These are phyloP conservation scores for Nakaseomyces sp. DNA, from an alignment of 1,139 yeast genomes.

Conservation along the genomic window DNA sequence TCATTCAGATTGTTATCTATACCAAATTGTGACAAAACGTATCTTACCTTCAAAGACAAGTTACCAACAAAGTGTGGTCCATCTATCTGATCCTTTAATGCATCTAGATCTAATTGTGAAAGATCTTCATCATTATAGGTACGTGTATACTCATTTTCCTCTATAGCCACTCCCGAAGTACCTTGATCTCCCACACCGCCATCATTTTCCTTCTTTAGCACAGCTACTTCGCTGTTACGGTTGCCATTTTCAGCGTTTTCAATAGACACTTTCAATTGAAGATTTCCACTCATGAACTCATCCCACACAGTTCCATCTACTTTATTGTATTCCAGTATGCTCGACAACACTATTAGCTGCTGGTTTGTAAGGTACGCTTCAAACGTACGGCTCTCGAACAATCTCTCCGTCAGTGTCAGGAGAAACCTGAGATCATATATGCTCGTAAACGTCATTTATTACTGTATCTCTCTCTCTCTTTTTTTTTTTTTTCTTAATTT, in stretches of 20 bases:
- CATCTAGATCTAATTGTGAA: conserved; percentile 30
- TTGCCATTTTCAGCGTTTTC: conserved; percentile 11
- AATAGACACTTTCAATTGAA: conserved; percentile 33
- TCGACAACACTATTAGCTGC: conserved; percentile 47
- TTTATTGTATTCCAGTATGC: conserved; percentile 32
- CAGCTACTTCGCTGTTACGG: too few species aligned
- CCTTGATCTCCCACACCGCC: conserved; percentile 17
- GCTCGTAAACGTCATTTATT: not conserved
- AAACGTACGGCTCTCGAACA: conserved; percentile 43
- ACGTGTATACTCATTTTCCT: conserved; percentile 12
- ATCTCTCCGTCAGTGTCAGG: conserved; percentile 41
- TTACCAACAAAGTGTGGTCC: conserved; percentile 44
- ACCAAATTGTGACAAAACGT: conserved; percentile 67
- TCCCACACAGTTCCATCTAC: conserved; percentile 40
- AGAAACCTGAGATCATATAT: conserved; percentile 21
- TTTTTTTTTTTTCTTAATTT: not conserved
- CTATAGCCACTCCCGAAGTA: too few species aligned
- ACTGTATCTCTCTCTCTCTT: too few species aligned
- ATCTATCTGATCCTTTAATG: conserved; percentile 36
- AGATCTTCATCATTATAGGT: conserved; percentile 16
- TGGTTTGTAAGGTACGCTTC: conserved; percentile 53
- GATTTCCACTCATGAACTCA: conserved; percentile 46
- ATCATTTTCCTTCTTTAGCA: conserved; percentile 16
- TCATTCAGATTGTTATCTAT: conserved; percentile 37
- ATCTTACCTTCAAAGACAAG: conserved; percentile 56